These are phyloP conservation scores for Nitzschia putrida DNA, from an alignment of 108 stramenopile species.

Conservation along the genomic window DNA sequence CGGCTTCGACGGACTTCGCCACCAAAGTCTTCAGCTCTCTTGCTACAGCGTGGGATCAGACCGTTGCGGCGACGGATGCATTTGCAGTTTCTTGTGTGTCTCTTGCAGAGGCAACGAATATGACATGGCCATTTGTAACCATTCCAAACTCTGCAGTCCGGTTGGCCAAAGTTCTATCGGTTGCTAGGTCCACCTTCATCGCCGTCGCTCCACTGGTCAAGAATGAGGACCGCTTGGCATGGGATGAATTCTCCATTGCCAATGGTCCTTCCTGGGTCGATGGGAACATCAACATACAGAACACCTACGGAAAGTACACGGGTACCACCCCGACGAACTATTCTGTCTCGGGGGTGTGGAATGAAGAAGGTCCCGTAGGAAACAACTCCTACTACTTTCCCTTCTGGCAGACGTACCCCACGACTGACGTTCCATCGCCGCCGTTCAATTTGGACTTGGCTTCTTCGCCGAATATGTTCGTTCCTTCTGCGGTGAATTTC, in stretches of 20 bases:
- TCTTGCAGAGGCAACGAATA: too few relatives aligned
- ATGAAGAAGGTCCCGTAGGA: neutral
- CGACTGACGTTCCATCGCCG: slow-evolving; percentile 28
- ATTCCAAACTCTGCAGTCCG: slow-evolving; percentile 45
- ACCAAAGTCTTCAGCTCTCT: too few relatives aligned
- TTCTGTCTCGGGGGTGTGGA: too few relatives aligned
- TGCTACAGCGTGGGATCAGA: too few relatives aligned
- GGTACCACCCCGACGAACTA: too few relatives aligned
- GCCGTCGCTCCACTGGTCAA: slow-evolving; percentile 26
- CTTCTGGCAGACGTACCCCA: slow-evolving; percentile 32
- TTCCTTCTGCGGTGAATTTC: slow-evolving; percentile 27
- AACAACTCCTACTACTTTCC: slow-evolving; percentile 10
- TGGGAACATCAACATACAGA: slow-evolving; percentile 17
- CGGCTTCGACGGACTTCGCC: too few relatives aligned
- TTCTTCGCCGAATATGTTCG: too few relatives aligned
- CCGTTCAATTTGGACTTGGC: neutral
- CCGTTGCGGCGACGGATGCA: too few relatives aligned
- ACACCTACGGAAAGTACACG: too few relatives aligned
- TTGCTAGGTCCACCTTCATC: slow-evolving; percentile 38
- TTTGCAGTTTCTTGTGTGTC: too few relatives aligned
- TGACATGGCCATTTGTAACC: too few relatives aligned
- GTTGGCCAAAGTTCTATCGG: slow-evolving; percentile 20
- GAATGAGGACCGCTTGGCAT: slow-evolving; percentile 24
- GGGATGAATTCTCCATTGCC: slow-evolving; percentile 43
- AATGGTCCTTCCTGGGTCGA: slow-evolving; percentile 29